Evolutionary conservation across 2,329 filamentous ascomycete species (phyloP).

Genomic region (Alternaria postmessia): DNA sequence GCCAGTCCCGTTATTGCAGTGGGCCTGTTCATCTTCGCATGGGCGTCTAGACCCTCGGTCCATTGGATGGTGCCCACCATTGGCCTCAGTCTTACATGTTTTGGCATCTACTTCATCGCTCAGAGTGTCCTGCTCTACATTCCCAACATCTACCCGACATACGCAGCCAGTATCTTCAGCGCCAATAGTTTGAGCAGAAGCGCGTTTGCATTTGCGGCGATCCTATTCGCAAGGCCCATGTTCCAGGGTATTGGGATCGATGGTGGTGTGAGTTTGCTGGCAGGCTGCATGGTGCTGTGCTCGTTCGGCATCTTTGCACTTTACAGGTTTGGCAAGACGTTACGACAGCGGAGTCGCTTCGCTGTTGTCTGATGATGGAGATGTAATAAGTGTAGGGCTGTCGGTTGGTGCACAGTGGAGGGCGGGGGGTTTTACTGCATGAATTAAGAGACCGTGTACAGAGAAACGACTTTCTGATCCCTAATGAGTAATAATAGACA

Average conservation of each 20-base stretch:
- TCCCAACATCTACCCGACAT: conserved; percentile 67
- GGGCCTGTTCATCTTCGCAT: conserved; percentile 68
- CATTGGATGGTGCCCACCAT: conserved; percentile 66
- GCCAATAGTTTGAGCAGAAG: conserved; percentile 66
- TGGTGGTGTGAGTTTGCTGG: conserved; percentile 66
- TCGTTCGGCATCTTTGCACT: conserved; percentile 65
- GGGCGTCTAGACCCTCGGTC: conserved; percentile 68
- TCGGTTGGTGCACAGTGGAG: neutral
- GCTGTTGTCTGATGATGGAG: conserved; percentile 43
- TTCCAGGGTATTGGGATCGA: conserved; percentile 66
- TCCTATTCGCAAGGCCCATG: conserved; percentile 67
- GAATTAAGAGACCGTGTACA: neutral
- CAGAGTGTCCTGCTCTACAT: conserved; percentile 68
- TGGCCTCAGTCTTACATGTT: conserved; percentile 59
- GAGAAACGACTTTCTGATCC: neutral
- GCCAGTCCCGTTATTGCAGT: conserved; percentile 65
- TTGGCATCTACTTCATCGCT: conserved; percentile 47
- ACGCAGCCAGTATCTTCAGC: conserved; percentile 62
- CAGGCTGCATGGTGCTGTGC: conserved; percentile 51
- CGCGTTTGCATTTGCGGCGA: conserved; percentile 65
- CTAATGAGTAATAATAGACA: neutral
- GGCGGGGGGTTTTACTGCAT: no score
- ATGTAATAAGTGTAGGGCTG: neutral
- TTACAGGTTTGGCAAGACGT: conserved; percentile 63
- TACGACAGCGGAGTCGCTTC: conserved; percentile 67